Evolutionary conservation across 164 flowering plant species (phyloP).

Genomic region (Vitis riparia): DNA sequence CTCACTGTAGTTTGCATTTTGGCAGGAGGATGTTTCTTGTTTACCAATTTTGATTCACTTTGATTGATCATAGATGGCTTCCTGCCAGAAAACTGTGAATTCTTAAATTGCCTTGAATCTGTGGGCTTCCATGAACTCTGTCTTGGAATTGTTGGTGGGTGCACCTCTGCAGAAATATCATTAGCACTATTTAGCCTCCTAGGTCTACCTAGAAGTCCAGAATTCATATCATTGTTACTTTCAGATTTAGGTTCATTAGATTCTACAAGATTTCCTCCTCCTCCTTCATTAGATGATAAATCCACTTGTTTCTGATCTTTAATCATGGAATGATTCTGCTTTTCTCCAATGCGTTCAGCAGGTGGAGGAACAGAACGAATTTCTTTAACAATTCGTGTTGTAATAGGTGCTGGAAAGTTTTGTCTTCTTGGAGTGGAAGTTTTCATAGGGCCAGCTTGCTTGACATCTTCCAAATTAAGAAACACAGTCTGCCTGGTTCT

Average conservation of each 20-base stretch:
- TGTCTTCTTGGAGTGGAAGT: conserved; percentile 78
- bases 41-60: conserved; percentile 53
- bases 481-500: conserved; percentile 86
- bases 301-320: conserved; percentile 70
- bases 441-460: conserved; percentile 82
- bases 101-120: conserved; percentile 55
- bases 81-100: conserved; percentile 39
- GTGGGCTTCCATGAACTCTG: conserved; percentile 73
- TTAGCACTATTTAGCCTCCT: conserved; percentile 49
- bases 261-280: conserved; percentile 37
- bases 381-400: conserved; percentile 68
- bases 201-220: conserved; percentile 45
- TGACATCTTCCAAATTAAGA: conserved; percentile 85
- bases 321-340: conserved; percentile 35
- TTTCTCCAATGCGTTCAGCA: conserved; percentile 62
- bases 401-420: conserved; percentile 46
- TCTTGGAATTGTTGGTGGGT: conserved; percentile 45
- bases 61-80: conserved; percentile 46
- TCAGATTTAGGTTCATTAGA: conserved; percentile 59
- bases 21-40: conserved; percentile 54
- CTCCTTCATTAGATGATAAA: conserved; percentile 42
- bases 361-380: conserved; percentile 38
- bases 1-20: conserved; percentile 51
- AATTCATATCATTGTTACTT: conserved; percentile 55
- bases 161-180: conserved; percentile 51